Percentiles rank a stretch among this genome's conserved stretches.
Evolutionary conservation across 768 basidiomycete species (phyloP).

Genomic region (Suillus decipiens): DNA sequence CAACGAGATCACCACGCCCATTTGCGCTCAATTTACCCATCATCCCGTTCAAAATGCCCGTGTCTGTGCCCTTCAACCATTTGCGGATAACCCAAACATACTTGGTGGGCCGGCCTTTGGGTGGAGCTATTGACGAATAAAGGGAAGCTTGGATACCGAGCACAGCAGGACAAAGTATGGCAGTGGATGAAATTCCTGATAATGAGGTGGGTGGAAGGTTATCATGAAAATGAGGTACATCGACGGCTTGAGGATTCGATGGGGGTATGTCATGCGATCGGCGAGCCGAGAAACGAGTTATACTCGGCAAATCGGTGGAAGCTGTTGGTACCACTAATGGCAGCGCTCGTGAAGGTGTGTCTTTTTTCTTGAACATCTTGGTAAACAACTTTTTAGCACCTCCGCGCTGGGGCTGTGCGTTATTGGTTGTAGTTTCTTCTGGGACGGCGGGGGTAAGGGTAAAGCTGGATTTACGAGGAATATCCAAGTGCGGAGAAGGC

Average conservation of each 20-base stretch:
- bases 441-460: constrained; percentile 21
- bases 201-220: constrained; percentile 15
- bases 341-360: constrained; percentile 17
- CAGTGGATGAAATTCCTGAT: constrained; percentile 13
- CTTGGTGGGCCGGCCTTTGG: constrained; percentile 41
- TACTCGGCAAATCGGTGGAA: constrained; percentile 22
- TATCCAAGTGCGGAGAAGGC: not conserved
- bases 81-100: constrained; percentile 78
- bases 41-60: constrained; percentile 46
- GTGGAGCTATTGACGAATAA: constrained; percentile 46
- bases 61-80: constrained; percentile 68
- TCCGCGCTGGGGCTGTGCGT: constrained; percentile 29
- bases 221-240: constrained; percentile 18
- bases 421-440: constrained; percentile 17
- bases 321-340: constrained; percentile 29
- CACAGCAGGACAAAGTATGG: constrained; percentile 43
- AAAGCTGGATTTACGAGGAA: constrained; percentile 14
- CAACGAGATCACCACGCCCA: constrained; percentile 23
- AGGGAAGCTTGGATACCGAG: constrained; percentile 72
- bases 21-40: constrained; percentile 39
- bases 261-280: constrained; percentile 21
- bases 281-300: constrained; percentile 1
- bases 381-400: constrained; percentile 65
- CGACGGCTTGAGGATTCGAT: constrained; percentile 10
- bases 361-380: constrained; percentile 68